A percentile compares a stretch with the other conserved stretches of the same genome.
These are phyloP conservation scores for Fusarium guadeloupense DNA, from an alignment of 2,329 filamentous ascomycete species.

Conservation along the genomic window DNA sequence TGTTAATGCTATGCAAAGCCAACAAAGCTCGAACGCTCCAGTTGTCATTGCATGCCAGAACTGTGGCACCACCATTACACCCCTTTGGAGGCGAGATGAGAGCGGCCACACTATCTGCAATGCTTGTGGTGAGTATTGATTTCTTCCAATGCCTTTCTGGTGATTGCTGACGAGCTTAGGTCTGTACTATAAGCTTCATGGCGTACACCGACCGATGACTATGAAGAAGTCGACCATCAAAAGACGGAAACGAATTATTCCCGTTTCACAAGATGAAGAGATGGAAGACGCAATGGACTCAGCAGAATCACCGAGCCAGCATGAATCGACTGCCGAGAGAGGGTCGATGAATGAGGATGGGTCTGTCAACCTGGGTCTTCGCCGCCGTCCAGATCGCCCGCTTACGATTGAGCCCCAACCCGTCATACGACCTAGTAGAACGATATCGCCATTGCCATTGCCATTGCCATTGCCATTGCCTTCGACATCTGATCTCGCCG, in stretches of 20 bases:
- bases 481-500: conserved; percentile 56
- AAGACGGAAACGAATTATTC: conserved; percentile 91
- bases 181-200: conserved; percentile 95
- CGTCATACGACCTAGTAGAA: conserved; percentile 55
- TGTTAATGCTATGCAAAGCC: conserved; percentile 47
- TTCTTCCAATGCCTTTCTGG: background rate
- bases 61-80: conserved; percentile 95
- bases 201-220: conserved; percentile 89
- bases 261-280: conserved; percentile 68
- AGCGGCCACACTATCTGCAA: conserved; percentile 98
- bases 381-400: conserved; percentile 57
- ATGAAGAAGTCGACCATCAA: conserved; percentile 99
- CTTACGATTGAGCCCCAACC: conserved; percentile 59
- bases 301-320: conserved; percentile 50
- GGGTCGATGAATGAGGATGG: conserved; percentile 71
- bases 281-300: conserved; percentile 60
- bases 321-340: conserved; percentile 55
- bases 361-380: conserved; percentile 69
- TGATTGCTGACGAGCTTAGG: conserved; percentile 60
- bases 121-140: conserved; percentile 80
- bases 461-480: conserved; percentile 54
- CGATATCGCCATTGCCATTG: conserved; percentile 54
- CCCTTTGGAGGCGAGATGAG: conserved; percentile 93
- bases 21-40: conserved; percentile 46
- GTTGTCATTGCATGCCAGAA: conserved; percentile 92